These are phyloP conservation scores for Hygrophila difformis DNA, from an alignment of 257 asterid genomes.

Conservation along the genomic window DNA sequence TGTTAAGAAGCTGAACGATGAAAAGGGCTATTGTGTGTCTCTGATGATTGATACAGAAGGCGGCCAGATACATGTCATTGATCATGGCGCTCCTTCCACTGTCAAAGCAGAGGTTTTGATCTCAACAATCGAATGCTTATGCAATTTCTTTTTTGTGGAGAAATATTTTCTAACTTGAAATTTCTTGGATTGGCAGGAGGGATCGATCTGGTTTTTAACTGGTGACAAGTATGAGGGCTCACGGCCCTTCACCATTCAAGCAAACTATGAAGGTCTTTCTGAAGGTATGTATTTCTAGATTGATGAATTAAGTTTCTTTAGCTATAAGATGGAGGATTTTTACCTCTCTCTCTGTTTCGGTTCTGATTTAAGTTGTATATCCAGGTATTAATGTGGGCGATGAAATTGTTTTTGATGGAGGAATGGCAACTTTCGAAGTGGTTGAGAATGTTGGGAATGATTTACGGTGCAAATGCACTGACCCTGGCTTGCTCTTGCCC, in stretches of 20 bases:
- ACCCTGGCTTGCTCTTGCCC: conserved; percentile 70
- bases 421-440: conserved; percentile 80
- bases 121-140: not conserved
- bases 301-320: conserved; percentile 1
- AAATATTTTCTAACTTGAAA: not conserved
- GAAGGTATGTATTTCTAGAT: conserved; percentile 37
- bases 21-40: conserved; percentile 68
- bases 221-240: conserved; percentile 58
- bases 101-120: conserved; percentile 70
- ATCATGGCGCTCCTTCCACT: conserved; percentile 73
- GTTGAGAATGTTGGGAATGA: conserved; percentile 58
- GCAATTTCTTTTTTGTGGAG: not conserved
- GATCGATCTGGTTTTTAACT: conserved; percentile 68
- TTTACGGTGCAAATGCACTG: conserved; percentile 68
- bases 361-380: not conserved
- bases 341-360: not conserved
- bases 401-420: conserved; percentile 77
- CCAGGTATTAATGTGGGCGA: conserved; percentile 66
- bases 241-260: conserved; percentile 65
- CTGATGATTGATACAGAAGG: conserved; percentile 87
- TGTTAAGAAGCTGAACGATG: conserved; percentile 62
- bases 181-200: conserved; percentile 44
- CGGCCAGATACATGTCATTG: conserved; percentile 66
- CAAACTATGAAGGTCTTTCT: conserved; percentile 59
- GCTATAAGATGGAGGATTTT: not conserved